Evolutionary conservation across 331 rosid species (phyloP), one percentile per base, ranked within the genome.

Genomic region (Spiraea crenata): DNA sequence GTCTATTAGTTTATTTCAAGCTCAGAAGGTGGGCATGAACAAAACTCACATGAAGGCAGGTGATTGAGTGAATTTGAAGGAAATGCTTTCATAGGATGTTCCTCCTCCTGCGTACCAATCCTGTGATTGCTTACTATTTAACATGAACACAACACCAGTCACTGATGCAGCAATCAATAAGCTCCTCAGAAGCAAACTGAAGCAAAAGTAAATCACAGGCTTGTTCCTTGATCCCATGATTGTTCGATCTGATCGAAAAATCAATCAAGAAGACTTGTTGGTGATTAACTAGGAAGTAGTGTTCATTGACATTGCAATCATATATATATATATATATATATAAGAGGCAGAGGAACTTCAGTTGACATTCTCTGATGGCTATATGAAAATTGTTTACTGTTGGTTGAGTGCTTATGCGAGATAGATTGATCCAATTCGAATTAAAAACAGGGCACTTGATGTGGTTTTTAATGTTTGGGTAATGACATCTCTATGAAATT

Each of bases 351-450:
- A 42, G 52, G 52, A 63, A 12, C 12, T 14, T 63, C 42, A 20
- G 52, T 63, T 63, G 68, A 20, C 54, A 63, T 44, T 63, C 52
- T 63, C 6, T 48, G 35, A 51, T 5, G 68, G 46, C 48, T 39
- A 41, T 8, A n/a, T n/a, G 52, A 17, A 63, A 11, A 12, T 41
- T 19, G 34, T 44, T 42, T 63, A 9, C 6, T 63, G 54, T 13
- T 44, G 31, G 34, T 10, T 17, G 48, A 9, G 0, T 54, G 16
- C 35, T 63, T 25, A 41, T 40, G 16, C 31, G 31, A 25, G 31
- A 25, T 25, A 25, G 31, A 25, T 25, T 25, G 31, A 25, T 25
- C 31, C 31, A 25, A 25, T 25, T 25, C 31, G 31, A 25, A 25
- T 25, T 25, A 25, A 25, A 25, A 25, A 25, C 6, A n/a, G 55